Base-by-base conservation (phyloP, 176 grass and related monocot species). In the Juncus effusus region DNA sequence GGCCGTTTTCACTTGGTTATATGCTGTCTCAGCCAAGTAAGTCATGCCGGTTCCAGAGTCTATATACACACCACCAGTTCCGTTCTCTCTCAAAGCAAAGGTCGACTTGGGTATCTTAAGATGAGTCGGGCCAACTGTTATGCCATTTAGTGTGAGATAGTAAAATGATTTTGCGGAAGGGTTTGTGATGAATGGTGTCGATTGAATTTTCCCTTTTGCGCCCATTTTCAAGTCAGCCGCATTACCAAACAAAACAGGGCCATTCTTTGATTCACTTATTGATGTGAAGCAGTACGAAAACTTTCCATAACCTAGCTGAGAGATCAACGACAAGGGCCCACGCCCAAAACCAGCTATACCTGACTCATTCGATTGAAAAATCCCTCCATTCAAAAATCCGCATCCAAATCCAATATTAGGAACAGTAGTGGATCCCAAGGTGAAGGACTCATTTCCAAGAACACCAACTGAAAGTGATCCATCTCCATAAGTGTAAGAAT, bases 211-310 rank as follows among this genome's bases (percentile, higher is more conserved):
- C 9, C 62, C 77, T 37, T 47, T 65, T n/a, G 40, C 64, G 2
- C 60, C 13, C 1, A 51, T 63, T 0, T 1, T 7, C 12, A 79
- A 60, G 38, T 84, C 69, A 4, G 79, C 78, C 16, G 44, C 36
- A 7, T 77, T 60, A 69, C 84, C 84, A 35, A 92, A 38, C 9
- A 92, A 75, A 50, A 87, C 63, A 2, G 89, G 62, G 65, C 88
- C 87, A 5, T 1, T 54, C 59, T 74, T 82, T 3, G 44, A 57
- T 15, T 60, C 51, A 6, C 59, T 8, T 0, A 84, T 15, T 9
- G 84, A 16, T 3, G 84, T 87, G 62, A 92, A 80, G 79, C 89
- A 87, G 64, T 92, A 47, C 0, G 81, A 83, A 61, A 92, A 87
- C 57, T 73, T 73, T n/a, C 16, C 35, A 0, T 81, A 59, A 50